Base-by-base conservation (phyloP, 768 basidiomycete species). In the Serendipita indica region DNA sequence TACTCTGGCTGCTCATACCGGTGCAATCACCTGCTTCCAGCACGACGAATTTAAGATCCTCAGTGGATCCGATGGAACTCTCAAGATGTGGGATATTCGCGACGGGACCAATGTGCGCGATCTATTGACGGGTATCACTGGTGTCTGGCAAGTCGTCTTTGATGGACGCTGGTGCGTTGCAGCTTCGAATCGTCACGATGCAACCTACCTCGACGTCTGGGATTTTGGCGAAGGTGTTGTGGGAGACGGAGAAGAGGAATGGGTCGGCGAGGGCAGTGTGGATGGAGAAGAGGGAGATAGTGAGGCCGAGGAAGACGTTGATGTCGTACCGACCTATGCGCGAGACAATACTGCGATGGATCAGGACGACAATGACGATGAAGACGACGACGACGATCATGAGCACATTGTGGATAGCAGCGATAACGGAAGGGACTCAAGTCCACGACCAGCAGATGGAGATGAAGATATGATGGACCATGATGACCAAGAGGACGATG, bases 1-100 rank as follows among this genome's bases (percentile, higher is more conserved):
- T 63, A 83, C 84, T 0, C 79, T 99, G 30, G 83, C 84, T 2
- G 90, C 89, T 0, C 94, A 98, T 69, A 86, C 86, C 3, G 94
- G 93, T 20, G 92, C 94, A n/a, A 98, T 99, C 64, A 98, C 96
- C 16, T 99, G 94, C 72, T 97, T 98, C 77, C 91, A 94, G 70
- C 92, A 96, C 64, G 94, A 98, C 69, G 93, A 98, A 68, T 90
- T 89, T 75, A 97, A 96, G 68, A 89, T 98, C 43, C 77, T 99
- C 28, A 89, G 86, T 65, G 94, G 94, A 12, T 89, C 86, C 13
- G 96, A 98, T 64, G 96, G 96, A 14, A 90, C 88, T 60, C 76
- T 99, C 64, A 97, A 97, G 76, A 88, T 98, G 83, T 99, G 96
- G 96, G 88, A 97, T 68, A 77, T 94, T 61, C 74, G 83, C 34